Conservation (phyloP, 441 rosid genomes). For the Pelargonium myrrhifolium region DNA sequence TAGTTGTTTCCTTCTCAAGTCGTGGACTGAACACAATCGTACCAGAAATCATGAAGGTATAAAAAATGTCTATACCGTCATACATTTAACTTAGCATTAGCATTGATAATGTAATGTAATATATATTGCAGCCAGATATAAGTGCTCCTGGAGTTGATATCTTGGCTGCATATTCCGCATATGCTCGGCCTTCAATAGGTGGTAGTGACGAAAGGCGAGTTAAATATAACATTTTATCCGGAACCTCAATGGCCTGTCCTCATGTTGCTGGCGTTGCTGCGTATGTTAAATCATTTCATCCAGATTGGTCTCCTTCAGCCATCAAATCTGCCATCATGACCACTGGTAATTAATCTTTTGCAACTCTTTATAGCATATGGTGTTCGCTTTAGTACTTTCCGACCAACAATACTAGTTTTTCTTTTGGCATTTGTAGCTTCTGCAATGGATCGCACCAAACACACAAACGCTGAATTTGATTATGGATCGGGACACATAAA, state of each 20-base stretch:
- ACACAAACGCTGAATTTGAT: conserved; percentile 29
- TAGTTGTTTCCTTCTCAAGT: background rate
- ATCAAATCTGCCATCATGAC: conserved; percentile 50
- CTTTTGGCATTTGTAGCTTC: conserved; percentile 24
- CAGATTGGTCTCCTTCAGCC: no score
- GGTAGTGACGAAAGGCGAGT: no score
- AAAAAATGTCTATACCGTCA: background rate
- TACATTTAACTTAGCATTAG: conserved; percentile 15
- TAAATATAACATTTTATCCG: no score
- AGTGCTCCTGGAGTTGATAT: conserved; percentile 10
- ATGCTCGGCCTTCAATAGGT: no score
- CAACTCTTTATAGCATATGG: no score
- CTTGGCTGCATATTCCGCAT: no score
- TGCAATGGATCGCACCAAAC: conserved; percentile 27
- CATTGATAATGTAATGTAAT: conserved; percentile 11
- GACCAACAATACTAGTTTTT: background rate
- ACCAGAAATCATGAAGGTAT: background rate
- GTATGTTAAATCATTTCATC: conserved; percentile 39
- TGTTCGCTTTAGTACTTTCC: background rate
- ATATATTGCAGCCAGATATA: conserved; percentile 20
- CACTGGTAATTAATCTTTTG: conserved; percentile 28
- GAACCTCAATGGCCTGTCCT: conserved; percentile 42
- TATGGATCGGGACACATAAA: conserved; percentile 44
- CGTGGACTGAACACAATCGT: background rate
- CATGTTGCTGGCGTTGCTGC: conserved; percentile 50